Percentiles rank a stretch among this genome's conserved stretches.
Evolutionary conservation across 2,329 filamentous ascomycete genomes (phyloP).

Genomic region (Clarireedia hainanense): DNA sequence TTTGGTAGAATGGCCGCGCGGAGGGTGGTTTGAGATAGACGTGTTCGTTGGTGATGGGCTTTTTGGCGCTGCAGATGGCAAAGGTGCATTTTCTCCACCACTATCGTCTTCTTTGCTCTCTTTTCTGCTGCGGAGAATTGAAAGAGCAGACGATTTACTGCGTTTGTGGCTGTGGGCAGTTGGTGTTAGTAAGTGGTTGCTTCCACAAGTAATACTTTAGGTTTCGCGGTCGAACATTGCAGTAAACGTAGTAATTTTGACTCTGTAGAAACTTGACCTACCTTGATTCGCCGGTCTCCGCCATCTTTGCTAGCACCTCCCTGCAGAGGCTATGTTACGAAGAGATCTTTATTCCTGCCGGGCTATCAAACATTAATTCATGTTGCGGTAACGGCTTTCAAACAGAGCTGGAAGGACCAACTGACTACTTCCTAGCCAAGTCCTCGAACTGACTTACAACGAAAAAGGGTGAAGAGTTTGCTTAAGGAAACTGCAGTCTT

Average conservation of each 20-base stretch:
- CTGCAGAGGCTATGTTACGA: no score
- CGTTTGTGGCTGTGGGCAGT: constrained; percentile 35
- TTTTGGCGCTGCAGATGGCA: constrained; percentile 20
- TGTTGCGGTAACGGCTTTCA: no score
- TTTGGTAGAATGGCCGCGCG: constrained; percentile 22
- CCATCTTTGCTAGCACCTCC: no score
- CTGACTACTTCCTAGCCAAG: no score
- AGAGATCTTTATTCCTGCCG: no score
- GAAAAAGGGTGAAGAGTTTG: no score
- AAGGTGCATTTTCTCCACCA: constrained; percentile 24
- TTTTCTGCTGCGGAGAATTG: constrained; percentile 41
- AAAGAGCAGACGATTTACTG: constrained; percentile 45
- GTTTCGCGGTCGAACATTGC: neutral
- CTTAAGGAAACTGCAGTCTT: no score
- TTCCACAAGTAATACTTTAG: neutral
- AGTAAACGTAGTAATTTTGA: neutral
- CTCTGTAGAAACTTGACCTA: neutral
- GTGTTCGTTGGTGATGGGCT: constrained; percentile 19
- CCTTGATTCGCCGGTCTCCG: neutral
- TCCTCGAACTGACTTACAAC: no score
- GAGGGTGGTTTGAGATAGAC: constrained; percentile 15
- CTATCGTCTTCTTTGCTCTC: constrained; percentile 28
- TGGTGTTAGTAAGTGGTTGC: neutral
- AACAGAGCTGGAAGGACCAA: no score
- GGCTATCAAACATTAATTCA: no score